Conservation (phyloP, 2,329 filamentous ascomycete genomes). For the Colletotrichum echinochloae region DNA sequence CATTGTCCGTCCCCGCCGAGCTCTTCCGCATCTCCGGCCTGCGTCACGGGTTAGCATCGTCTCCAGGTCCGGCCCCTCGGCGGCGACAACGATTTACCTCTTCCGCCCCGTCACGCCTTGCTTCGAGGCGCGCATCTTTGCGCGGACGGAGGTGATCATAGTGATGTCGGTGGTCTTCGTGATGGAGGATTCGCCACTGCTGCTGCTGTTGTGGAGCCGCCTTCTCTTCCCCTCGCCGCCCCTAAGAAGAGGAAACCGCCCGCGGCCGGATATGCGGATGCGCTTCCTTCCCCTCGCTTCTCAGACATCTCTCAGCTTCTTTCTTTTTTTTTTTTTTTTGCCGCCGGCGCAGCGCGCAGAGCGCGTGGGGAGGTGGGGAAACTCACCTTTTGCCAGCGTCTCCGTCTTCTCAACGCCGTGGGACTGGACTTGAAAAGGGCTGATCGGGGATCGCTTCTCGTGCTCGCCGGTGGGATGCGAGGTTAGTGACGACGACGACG, state of each 20-base stretch:
- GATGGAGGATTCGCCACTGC: neutral
- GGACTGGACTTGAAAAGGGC: neutral
- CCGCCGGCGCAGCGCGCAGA: neutral
- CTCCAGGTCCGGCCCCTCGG: no score
- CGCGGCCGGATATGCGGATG: neutral
- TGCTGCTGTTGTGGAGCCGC: neutral
- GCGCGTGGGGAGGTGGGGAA: neutral
- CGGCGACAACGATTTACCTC: neutral
- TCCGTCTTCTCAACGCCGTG: constrained; percentile 7
- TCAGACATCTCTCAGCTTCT: neutral
- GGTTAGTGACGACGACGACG: neutral
- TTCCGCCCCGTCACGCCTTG: neutral
- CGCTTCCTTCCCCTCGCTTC: neutral
- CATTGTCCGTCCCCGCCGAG: neutral
- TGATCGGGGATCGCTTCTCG: neutral
- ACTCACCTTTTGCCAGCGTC: constrained; percentile 17
- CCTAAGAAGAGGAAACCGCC: neutral
- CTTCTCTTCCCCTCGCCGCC: neutral
- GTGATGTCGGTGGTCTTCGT: neutral
- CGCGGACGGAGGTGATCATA: neutral
- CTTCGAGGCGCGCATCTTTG: neutral
- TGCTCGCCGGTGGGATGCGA: neutral
- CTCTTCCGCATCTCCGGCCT: neutral
- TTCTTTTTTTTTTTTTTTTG: neutral
- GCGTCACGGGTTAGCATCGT: neutral